Conservation (phyloP, 2,329 filamentous ascomycete species). For the Trichophyton rubrum region DNA sequence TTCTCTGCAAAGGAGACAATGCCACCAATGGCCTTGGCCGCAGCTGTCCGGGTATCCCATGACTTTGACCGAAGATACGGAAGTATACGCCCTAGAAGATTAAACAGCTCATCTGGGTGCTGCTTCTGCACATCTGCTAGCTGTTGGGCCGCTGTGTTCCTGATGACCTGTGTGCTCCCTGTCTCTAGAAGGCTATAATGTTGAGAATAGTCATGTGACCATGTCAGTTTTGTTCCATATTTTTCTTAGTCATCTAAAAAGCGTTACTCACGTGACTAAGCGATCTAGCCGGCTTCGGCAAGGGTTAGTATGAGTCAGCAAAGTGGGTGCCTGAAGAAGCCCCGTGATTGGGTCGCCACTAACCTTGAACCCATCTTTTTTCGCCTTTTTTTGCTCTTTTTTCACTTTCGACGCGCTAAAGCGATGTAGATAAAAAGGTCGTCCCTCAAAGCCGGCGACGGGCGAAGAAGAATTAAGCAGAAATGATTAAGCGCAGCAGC, state of each 20-base stretch:
- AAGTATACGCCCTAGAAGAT: constrained; percentile 83
- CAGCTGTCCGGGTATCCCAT: constrained; percentile 91
- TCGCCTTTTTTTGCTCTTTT: neutral
- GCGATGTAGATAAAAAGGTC: neutral
- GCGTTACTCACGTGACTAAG: constrained; percentile 63
- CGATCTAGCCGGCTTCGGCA: constrained; percentile 56
- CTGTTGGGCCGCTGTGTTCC: constrained; percentile 93
- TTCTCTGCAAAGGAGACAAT: constrained; percentile 79
- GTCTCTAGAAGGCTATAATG: constrained; percentile 74
- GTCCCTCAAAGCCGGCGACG: neutral
- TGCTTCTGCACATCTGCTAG: constrained; percentile 96
- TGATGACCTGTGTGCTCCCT: constrained; percentile 87
- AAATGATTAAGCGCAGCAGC: neutral
- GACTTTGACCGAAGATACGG: constrained; percentile 89
- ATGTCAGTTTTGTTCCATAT: neutral
- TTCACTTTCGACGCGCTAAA: neutral
- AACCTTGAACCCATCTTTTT: constrained; percentile 12
- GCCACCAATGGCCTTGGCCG: constrained; percentile 85
- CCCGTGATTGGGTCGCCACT: neutral
- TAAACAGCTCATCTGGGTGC: constrained; percentile 94
- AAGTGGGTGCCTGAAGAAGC: neutral
- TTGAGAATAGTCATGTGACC: neutral
- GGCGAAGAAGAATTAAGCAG: neutral
- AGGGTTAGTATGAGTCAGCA: constrained; percentile 7
- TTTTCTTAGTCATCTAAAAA: neutral